Conservation (phyloP, 495 filamentous ascomycete species). For the Pyrenula aspistea region DNA sequence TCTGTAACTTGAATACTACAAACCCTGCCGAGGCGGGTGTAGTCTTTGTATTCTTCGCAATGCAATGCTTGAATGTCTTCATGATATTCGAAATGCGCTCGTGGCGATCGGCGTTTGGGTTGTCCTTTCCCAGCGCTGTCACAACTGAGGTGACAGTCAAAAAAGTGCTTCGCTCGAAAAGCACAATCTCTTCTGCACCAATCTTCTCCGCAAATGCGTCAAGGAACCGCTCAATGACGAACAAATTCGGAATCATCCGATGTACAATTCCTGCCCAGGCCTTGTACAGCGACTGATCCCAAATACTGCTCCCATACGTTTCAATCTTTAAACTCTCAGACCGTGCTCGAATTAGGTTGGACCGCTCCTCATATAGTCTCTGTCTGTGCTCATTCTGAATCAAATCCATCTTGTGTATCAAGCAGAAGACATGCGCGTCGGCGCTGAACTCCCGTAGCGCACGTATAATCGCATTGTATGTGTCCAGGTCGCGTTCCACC, state of each 20-base stretch:
- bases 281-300: slow-evolving; percentile 97
- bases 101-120: slow-evolving; percentile 84
- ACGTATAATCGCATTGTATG: slow-evolving; percentile 74
- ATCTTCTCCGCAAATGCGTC: slow-evolving; percentile 65
- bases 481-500: slow-evolving; percentile 79
- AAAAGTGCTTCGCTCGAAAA: slow-evolving; percentile 94
- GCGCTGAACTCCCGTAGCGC: slow-evolving; percentile 78
- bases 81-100: slow-evolving; percentile 93
- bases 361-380: slow-evolving; percentile 69
- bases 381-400: slow-evolving; percentile 68
- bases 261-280: slow-evolving; percentile 97
- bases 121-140: slow-evolving; percentile 55
- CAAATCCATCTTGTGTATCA: slow-evolving; percentile 99
- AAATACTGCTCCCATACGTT: slow-evolving; percentile 88
- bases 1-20: slow-evolving; percentile 55
- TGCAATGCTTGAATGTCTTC: slow-evolving; percentile 88
- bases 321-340: slow-evolving; percentile 59
- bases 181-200: slow-evolving; percentile 83
- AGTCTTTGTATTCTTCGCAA: slow-evolving; percentile 43
- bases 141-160: slow-evolving; percentile 75
- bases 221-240: slow-evolving; percentile 78
- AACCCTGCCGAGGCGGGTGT: slow-evolving; percentile 45
- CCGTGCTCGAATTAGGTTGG: slow-evolving; percentile 57
- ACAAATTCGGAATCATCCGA: slow-evolving; percentile 83
- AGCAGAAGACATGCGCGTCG: slow-evolving; percentile 73